Evolutionary conservation across 306 rosid genomes (phyloP).

Genomic region (Canavalia ensiformis): DNA sequence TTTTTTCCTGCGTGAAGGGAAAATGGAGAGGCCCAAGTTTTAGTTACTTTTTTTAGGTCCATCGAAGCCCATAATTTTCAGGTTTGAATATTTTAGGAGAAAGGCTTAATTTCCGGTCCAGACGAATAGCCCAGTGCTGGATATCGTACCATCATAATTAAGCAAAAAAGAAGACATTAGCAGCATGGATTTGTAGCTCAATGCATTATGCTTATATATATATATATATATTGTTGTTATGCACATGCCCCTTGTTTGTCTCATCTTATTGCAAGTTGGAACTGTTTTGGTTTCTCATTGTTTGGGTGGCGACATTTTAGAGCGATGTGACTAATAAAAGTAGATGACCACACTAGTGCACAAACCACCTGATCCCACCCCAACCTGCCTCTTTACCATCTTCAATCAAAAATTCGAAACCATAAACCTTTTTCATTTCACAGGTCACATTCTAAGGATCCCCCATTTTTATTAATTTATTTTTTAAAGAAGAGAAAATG

Average conservation of each 20-base stretch:
- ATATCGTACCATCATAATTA: too few relatives aligned
- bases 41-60: too few relatives aligned
- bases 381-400: not conserved
- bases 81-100: not conserved
- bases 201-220: not conserved
- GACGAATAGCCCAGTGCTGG: not conserved
- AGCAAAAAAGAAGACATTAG: too few relatives aligned
- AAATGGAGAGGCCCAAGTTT: too few relatives aligned
- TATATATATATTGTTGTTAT: not conserved
- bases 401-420: constrained; percentile 26
- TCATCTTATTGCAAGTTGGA: too few relatives aligned
- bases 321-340: constrained; percentile 21
- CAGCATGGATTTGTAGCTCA: not conserved
- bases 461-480: not conserved
- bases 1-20: too few relatives aligned
- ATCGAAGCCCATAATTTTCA: too few relatives aligned
- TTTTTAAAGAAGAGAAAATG: constrained; percentile 50
- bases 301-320: not conserved
- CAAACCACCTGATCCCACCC: constrained; percentile 43
- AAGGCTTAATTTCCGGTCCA: not conserved
- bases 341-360: constrained; percentile 39
- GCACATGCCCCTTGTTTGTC: not conserved
- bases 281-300: not conserved
- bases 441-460: constrained; percentile 46
- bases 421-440: constrained; percentile 27